A percentile compares a stretch with the other conserved stretches of the same genome.
Evolutionary conservation across 371 early-diverging fungal species (phyloP).

Genomic region (Mucor irregularis): DNA sequence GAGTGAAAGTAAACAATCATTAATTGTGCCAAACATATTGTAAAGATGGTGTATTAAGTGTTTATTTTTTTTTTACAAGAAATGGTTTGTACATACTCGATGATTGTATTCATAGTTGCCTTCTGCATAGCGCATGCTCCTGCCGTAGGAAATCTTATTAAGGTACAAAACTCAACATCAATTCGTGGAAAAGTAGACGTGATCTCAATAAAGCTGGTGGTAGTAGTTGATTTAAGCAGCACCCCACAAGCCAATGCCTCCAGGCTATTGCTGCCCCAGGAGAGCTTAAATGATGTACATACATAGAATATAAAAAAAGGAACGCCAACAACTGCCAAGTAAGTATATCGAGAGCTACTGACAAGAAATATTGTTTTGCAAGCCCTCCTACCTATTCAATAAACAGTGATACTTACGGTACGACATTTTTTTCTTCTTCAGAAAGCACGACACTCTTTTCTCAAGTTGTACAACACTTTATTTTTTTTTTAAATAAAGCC

Average conservation of each 20-base stretch:
- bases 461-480: too few relatives aligned
- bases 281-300: slow-evolving; percentile 10
- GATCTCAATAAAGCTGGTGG: slow-evolving; percentile 14
- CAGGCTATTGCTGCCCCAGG: slow-evolving; percentile 19
- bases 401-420: too few relatives aligned
- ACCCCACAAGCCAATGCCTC: slow-evolving; percentile 20
- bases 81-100: too few relatives aligned
- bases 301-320: slow-evolving; percentile 11
- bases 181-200: slow-evolving; percentile 20
- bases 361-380: too few relatives aligned
- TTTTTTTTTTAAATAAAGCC: not conserved
- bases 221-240: slow-evolving; percentile 15
- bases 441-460: too few relatives aligned
- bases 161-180: slow-evolving; percentile 12
- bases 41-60: too few relatives aligned
- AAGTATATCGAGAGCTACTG: slow-evolving; percentile 16
- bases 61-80: slow-evolving; percentile 14
- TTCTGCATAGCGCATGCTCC: slow-evolving; percentile 9
- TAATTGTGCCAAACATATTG: too few relatives aligned
- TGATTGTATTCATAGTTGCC: slow-evolving; percentile 13
- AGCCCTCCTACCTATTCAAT: too few relatives aligned
- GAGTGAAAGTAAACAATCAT: too few relatives aligned
- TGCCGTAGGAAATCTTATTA: slow-evolving; percentile 10
- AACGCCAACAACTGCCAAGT: slow-evolving; percentile 10
- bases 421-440: too few relatives aligned